Evolutionary conservation across 1,284 basidiomycete genomes (phyloP).

Genomic region (Leccinum holopus): DNA sequence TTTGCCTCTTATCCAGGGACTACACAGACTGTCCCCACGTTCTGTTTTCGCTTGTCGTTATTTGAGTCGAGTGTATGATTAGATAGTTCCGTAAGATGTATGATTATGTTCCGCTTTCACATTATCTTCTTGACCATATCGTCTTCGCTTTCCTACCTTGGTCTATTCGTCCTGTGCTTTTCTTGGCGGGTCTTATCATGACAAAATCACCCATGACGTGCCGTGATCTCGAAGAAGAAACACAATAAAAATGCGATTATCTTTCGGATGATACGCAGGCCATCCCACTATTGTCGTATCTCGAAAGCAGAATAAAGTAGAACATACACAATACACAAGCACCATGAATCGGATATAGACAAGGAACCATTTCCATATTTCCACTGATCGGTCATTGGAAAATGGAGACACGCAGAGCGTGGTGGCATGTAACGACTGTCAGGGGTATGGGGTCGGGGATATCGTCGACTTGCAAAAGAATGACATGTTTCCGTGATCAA

Average conservation of each 20-base stretch:
- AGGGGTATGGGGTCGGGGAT: slow-evolving; percentile 24
- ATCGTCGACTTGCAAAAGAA: slow-evolving; percentile 35
- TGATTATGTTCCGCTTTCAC: slow-evolving; percentile 7
- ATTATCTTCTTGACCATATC: slow-evolving; percentile 1
- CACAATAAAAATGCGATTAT: slow-evolving; percentile 28
- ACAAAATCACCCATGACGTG: not conserved
- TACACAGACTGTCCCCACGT: not conserved
- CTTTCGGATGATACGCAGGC: slow-evolving; percentile 13
- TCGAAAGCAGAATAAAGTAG: slow-evolving; percentile 34
- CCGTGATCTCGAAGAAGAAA: not conserved
- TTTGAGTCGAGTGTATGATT: slow-evolving; percentile 27
- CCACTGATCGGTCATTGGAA: slow-evolving; percentile 7
- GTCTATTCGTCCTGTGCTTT: not conserved
- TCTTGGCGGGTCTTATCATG: not conserved
- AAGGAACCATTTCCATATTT: slow-evolving; percentile 19
- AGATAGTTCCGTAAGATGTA: slow-evolving; percentile 8
- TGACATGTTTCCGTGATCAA: slow-evolving; percentile 25
- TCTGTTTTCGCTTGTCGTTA: slow-evolving; percentile 11
- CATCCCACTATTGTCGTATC: slow-evolving; percentile 10
- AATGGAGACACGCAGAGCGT: slow-evolving; percentile 16
- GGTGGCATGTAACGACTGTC: slow-evolving; percentile 30
- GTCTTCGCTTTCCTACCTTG: not conserved
- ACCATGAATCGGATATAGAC: slow-evolving; percentile 26
- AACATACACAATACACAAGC: slow-evolving; percentile 33
- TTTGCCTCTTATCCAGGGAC: slow-evolving; percentile 1